Conservation (phyloP, 805 yeast genomes). For the Candida odintsovae region DNA sequence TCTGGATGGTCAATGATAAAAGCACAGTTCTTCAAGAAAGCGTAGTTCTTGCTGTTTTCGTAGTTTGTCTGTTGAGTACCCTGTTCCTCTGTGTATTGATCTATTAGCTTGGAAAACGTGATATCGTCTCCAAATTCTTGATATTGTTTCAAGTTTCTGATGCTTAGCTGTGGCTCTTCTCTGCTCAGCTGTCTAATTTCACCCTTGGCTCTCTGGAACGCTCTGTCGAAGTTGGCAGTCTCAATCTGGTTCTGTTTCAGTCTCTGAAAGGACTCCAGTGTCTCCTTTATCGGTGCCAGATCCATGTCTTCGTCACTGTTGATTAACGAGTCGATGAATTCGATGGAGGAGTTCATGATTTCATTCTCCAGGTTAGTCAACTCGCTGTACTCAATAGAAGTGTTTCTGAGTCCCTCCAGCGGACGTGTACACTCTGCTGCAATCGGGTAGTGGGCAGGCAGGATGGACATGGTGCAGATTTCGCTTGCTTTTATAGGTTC, state of each 20-base stretch:
- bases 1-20: slow-evolving; percentile 55
- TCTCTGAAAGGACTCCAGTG: slow-evolving; percentile 14
- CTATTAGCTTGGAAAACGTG: not conserved
- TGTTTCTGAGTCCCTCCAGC: slow-evolving; percentile 4
- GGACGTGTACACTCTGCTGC: not conserved
- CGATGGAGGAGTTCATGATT: slow-evolving; percentile 10
- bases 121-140: not conserved
- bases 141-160: slow-evolving; percentile 9
- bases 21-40: slow-evolving; percentile 35
- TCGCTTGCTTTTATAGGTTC: no score
- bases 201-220: slow-evolving; percentile 12
- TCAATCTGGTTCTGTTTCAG: slow-evolving; percentile 13
- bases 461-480: not conserved
- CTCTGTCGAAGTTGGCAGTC: slow-evolving; percentile 7
- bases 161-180: slow-evolving; percentile 9
- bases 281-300: slow-evolving; percentile 5
- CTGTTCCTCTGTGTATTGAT: not conserved
- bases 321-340: slow-evolving; percentile 8
- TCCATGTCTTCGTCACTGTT: slow-evolving; percentile 3
- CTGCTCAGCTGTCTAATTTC: slow-evolving; percentile 1
- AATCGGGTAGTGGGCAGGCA: not conserved
- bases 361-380: slow-evolving; percentile 7
- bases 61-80: not conserved
- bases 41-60: slow-evolving; percentile 7
- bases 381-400: slow-evolving; percentile 2